Base-by-base conservation (phyloP, 768 basidiomycete species). In the Lentinula detonsa region DNA sequence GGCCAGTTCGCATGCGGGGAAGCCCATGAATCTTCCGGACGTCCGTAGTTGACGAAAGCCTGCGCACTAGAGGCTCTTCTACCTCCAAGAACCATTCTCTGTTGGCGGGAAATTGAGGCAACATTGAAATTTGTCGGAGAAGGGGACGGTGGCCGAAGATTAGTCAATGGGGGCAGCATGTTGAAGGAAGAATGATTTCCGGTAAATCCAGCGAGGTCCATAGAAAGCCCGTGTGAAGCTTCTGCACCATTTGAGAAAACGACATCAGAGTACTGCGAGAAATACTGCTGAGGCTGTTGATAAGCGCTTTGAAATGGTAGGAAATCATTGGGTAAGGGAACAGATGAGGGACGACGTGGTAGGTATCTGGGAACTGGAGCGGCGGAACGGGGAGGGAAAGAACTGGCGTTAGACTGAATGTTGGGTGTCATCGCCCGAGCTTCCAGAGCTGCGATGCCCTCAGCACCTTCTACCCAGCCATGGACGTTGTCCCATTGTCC, bases 261-360 rank as follows among this genome's bases (percentile, higher is more conserved):
- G 85, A 65, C 0, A 79, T 68, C 48, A 84, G 73, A 72, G 59
- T 62, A 50, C 23, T 56, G 45, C 15, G 43, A 40, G 48, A 50
- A 43, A 58, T 37, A 42, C 40, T 52, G 59, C 21, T 52, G 57
- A 21, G 48, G n/a, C 33, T 43, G 56, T n/a, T 48, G 45, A 28
- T 49, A 49, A 10, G 49, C 59, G 18, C 9, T 11, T 28, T 52
- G 49, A 37, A 52, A 50, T 35, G 48, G 35, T 23, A 60, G 31
- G 61, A 61, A 67, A 50, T 75, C 73, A 63, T 78, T 79, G 3
- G 81, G 83, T 9, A 86, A 80, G 1, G 86, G 87, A 0, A 86
- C 86, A 0, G 85, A 86, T 0, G 86, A 88, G 1, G 85, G 77
- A 0, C 86, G 79, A 59, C 86, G 82, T 15, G 76, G 78, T 9